Evolutionary conservation across 1,284 basidiomycete species (phyloP).

Genomic region (Inonotus hispidus): DNA sequence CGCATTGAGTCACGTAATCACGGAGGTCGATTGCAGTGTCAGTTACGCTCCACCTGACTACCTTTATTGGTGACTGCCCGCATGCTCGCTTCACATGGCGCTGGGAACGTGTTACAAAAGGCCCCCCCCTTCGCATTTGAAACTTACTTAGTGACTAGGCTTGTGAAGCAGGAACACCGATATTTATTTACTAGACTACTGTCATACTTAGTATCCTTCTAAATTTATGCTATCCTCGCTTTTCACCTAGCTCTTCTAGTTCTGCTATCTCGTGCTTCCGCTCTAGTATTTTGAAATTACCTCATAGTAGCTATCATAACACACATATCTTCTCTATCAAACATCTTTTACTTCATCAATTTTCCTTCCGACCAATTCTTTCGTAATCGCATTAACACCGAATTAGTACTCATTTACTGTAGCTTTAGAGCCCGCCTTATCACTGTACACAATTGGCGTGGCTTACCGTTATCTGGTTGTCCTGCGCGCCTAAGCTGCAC

Average conservation of each 20-base stretch:
- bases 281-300: background rate
- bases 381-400: background rate
- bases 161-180: too few species aligned
- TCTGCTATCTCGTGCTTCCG: background rate
- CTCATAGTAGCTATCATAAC: too few species aligned
- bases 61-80: background rate
- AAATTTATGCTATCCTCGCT: background rate
- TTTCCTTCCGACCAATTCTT: background rate
- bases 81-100: constrained; percentile 9
- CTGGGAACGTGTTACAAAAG: background rate
- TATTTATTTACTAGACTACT: too few species aligned
- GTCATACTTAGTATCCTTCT: background rate
- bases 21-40: background rate
- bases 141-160: background rate
- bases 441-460: constrained; percentile 2
- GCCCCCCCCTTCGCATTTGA: background rate
- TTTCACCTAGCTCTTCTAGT: background rate
- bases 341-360: background rate
- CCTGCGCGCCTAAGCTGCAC: too few species aligned
- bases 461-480: background rate
- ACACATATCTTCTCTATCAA: background rate
- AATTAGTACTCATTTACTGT: background rate
- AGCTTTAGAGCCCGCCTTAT: constrained; percentile 6
- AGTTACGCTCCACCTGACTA: background rate
- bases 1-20: background rate